Evolutionary conservation across 1,284 basidiomycete species (phyloP).

Genomic region (Blastosporella zonata): DNA sequence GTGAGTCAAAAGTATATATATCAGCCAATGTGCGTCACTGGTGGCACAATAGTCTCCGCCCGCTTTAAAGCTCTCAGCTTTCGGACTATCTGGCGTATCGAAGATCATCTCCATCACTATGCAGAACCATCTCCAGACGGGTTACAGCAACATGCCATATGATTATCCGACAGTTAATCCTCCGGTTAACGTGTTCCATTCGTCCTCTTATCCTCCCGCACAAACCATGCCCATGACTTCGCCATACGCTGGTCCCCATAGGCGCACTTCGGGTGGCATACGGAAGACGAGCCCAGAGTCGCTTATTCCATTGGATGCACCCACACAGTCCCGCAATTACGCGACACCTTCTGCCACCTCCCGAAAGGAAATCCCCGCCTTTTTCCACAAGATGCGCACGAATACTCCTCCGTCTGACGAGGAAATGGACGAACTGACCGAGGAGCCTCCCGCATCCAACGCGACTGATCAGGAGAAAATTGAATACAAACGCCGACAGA

Average conservation of each 20-base stretch:
- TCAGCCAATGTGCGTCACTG: conserved; percentile 16
- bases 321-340: conserved; percentile 34
- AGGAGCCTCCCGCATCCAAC: conserved; percentile 36
- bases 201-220: conserved; percentile 8
- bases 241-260: conserved; percentile 15
- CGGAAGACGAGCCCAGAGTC: conserved; percentile 25
- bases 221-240: conserved; percentile 8
- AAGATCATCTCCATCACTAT: conserved; percentile 5
- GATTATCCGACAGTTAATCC: conserved; percentile 12
- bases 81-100: conserved; percentile 1
- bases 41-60: conserved; percentile 2
- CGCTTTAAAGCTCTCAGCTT: conserved; percentile 4
- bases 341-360: conserved; percentile 32
- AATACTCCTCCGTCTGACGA: conserved; percentile 43
- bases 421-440: conserved; percentile 47
- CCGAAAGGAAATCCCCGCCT: conserved; percentile 32
- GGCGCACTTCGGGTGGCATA: conserved; percentile 14
- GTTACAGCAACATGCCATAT: conserved; percentile 16
- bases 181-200: conserved; percentile 10
- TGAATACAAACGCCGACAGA: conserved; percentile 75
- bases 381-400: conserved; percentile 25
- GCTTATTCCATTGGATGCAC: conserved; percentile 31
- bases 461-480: conserved; percentile 68
- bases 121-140: conserved; percentile 16
- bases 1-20: conserved; percentile 14